Evolutionary conservation across 345 rosid species (phyloP).

Genomic region (Boechera retrofracta): DNA sequence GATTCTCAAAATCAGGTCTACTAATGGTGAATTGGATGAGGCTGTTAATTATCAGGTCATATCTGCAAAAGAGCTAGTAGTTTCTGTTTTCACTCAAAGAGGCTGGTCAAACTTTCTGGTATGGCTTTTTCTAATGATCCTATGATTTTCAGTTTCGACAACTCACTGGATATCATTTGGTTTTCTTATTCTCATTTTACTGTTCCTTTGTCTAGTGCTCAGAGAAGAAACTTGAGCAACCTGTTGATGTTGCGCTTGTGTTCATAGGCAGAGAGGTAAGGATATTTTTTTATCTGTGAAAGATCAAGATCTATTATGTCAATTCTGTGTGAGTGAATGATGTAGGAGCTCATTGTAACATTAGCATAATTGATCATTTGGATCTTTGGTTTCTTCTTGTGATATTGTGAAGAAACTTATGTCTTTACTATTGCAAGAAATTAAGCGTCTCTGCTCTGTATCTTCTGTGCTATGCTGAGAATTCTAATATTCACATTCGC

Average conservation of each 20-base stretch:
- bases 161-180: slow-evolving; percentile 13
- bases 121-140: slow-evolving; percentile 3
- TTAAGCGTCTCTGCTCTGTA: slow-evolving; percentile 1
- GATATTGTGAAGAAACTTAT: slow-evolving; percentile 19
- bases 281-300: background rate
- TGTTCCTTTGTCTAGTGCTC: slow-evolving; percentile 61
- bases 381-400: slow-evolving; percentile 1
- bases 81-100: slow-evolving; percentile 65
- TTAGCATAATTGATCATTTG: background rate
- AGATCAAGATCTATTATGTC: background rate
- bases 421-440: slow-evolving; percentile 13
- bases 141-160: slow-evolving; percentile 3
- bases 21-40: slow-evolving; percentile 47
- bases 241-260: slow-evolving; percentile 77
- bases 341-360: background rate
- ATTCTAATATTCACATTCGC: slow-evolving; percentile 19
- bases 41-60: slow-evolving; percentile 73
- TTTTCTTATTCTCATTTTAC: slow-evolving; percentile 13
- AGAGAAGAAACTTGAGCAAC: slow-evolving; percentile 55
- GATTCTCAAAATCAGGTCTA: slow-evolving; percentile 42
- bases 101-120: slow-evolving; percentile 92
- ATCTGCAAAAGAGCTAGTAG: slow-evolving; percentile 75
- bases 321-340: background rate
- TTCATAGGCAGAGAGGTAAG: slow-evolving; percentile 91
- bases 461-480: slow-evolving; percentile 15